Conservation (phyloP, 2,329 filamentous ascomycete genomes). For the Juglanconis juglandina region DNA sequence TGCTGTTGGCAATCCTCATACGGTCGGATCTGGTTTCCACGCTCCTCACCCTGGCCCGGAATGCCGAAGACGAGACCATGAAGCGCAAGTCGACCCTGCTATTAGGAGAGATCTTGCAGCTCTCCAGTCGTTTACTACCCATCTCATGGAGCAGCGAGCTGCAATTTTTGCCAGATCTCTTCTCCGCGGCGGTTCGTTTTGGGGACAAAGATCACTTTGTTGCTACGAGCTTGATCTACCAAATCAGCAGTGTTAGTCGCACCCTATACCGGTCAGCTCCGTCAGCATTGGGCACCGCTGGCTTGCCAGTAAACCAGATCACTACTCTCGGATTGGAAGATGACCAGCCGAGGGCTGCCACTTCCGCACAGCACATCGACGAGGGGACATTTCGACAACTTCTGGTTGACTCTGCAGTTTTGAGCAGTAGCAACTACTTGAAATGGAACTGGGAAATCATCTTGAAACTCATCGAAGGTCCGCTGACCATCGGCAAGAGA, state of each 20-base stretch:
- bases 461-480: conserved; percentile 85
- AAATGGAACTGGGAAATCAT: conserved; percentile 99
- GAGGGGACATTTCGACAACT: conserved; percentile 63
- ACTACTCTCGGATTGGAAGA: conserved; percentile 46
- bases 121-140: conserved; percentile 82
- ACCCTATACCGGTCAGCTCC: conserved; percentile 79
- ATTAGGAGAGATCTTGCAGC: conserved; percentile 85
- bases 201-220: conserved; percentile 69
- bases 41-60: conserved; percentile 62
- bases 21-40: conserved; percentile 69
- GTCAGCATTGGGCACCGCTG: conserved; percentile 33
- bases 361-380: conserved; percentile 46
- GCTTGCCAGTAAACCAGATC: conserved; percentile 41
- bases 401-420: conserved; percentile 74
- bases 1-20: conserved; percentile 81
- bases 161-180: conserved; percentile 82
- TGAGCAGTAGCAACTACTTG: conserved; percentile 82
- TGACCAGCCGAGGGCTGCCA: conserved; percentile 52
- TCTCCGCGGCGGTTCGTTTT: conserved; percentile 72
- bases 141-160: conserved; percentile 77
- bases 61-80: conserved; percentile 64
- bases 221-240: conserved; percentile 88
- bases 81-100: conserved; percentile 87
- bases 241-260: conserved; percentile 94
- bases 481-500: conserved; percentile 83